Base-by-base conservation (phyloP, 495 filamentous ascomycete species). In the Lophiostoma macrostomum region DNA sequence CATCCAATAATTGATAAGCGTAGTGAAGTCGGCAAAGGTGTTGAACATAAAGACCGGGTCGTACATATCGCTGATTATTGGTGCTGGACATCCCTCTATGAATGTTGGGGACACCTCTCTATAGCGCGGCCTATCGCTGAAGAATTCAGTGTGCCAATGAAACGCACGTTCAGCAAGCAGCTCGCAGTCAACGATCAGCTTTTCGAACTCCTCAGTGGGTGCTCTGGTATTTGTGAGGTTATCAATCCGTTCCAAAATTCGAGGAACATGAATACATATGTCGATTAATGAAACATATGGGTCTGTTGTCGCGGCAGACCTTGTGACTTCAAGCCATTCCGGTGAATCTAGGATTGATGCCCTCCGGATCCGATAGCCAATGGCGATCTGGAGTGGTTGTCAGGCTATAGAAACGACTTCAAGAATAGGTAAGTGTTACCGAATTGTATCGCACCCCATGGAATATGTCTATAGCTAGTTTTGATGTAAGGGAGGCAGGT, bases 361-460 rank as follows among this genome's bases (percentile, higher is more conserved):
- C 43, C 53, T 61, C 2, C 58, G 6, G 3, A 52, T 7, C n/a
- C 36, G 29, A 19, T 34, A 53, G 13, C 58, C 58, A 30, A 56
- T 56, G 14, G 14, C 32, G 11, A 61, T 22, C 58, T 61, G 29
- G 5, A 13, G 44, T 1, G 10, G 5, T 31, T 10, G 36, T 56
- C 34, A 56, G 46, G 10, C 3, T 23, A 20, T 13, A 3, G 0
- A 3, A n/a, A 20, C 3, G 6, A 7, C 3, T 22, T 16, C 5
- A 46, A 27, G 13, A 22, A 35, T 35, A 16, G 45, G 28, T 22
- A 3, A 20, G 10, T 25, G 18, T 14, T 57, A 61, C 58, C 13
- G 46, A 56, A 36, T 52, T 24, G 29, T 61, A 56, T n/a, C 58
- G 46, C 3, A 47, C 53, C 7, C 51, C 58, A 27, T 56, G 51